Evolutionary conservation across 148 eudicot species (phyloP).

Genomic region (Vaccinium myrtillus): DNA sequence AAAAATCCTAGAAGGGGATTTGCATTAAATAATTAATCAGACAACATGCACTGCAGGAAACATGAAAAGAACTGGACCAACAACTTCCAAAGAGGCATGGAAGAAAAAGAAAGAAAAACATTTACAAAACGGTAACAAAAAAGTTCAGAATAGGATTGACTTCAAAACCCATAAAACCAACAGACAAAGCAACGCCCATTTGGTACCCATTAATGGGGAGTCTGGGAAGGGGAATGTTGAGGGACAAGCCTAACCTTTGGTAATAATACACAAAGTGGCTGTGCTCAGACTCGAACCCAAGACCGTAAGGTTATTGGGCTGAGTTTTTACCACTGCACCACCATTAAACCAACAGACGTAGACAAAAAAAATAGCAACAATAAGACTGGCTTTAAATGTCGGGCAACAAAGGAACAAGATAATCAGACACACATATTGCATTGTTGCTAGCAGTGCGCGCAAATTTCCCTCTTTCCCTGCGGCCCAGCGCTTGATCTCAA

Average conservation of each 20-base stretch:
- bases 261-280: too few relatives aligned
- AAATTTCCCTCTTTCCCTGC: conserved; percentile 73
- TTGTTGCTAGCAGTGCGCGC: conserved; percentile 67
- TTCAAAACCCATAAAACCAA: neutral
- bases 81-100: neutral
- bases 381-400: neutral
- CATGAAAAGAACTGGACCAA: conserved; percentile 14
- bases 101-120: neutral
- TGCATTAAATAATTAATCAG: neutral
- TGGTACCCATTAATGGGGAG: too few relatives aligned
- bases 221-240: too few relatives aligned
- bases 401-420: neutral
- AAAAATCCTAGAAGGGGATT: neutral
- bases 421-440: conserved; percentile 61
- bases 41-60: neutral
- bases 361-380: neutral
- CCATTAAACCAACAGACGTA: neutral
- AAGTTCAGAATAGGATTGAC: neutral
- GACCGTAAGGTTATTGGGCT: too few relatives aligned
- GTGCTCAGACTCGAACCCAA: too few relatives aligned
- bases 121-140: neutral
- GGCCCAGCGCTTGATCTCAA: conserved; percentile 70
- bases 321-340: too few relatives aligned
- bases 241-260: too few relatives aligned
- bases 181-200: too few relatives aligned